phyloP scores from a whole-genome alignment of 495 filamentous ascomycete species.

The Penicillium parvum region DNA sequence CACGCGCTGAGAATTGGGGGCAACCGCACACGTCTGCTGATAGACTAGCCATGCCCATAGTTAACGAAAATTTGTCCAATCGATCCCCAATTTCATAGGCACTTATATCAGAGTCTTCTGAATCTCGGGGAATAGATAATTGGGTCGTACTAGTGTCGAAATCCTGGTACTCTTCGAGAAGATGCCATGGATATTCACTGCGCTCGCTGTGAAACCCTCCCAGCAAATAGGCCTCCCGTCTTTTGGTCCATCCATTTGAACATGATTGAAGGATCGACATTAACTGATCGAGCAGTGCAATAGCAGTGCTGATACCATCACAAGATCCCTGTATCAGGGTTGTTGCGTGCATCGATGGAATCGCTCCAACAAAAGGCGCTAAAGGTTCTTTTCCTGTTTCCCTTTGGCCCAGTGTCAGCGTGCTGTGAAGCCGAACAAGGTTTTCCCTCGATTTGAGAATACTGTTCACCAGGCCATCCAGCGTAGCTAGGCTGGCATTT shows the following conservation, averaged over 20 bases:
- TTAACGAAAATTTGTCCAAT: constrained; percentile 1
- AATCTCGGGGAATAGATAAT: background rate
- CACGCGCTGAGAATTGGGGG: background rate
- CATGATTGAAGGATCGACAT: background rate
- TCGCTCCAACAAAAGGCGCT: background rate
- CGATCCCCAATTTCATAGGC: background rate
- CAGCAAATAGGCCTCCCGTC: too few species aligned
- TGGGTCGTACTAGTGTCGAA: background rate
- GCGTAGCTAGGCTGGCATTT: too few species aligned
- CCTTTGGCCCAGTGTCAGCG: too few species aligned
- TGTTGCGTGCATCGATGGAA: background rate
- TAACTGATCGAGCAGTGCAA: background rate
- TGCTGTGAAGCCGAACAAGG: background rate
- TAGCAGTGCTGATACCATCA: background rate
- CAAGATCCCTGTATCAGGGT: background rate
- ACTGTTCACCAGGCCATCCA: background rate
- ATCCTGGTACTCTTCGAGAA: background rate
- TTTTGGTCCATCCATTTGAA: background rate
- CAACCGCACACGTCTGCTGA: background rate
- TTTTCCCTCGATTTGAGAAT: background rate
- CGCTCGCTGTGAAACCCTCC: too few species aligned
- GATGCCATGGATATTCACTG: background rate
- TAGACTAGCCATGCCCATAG: background rate
- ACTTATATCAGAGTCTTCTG: background rate
- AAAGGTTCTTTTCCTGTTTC: background rate